Conservation (phyloP, 2,329 filamentous ascomycete genomes). For the Colletotrichum sp. region DNA sequence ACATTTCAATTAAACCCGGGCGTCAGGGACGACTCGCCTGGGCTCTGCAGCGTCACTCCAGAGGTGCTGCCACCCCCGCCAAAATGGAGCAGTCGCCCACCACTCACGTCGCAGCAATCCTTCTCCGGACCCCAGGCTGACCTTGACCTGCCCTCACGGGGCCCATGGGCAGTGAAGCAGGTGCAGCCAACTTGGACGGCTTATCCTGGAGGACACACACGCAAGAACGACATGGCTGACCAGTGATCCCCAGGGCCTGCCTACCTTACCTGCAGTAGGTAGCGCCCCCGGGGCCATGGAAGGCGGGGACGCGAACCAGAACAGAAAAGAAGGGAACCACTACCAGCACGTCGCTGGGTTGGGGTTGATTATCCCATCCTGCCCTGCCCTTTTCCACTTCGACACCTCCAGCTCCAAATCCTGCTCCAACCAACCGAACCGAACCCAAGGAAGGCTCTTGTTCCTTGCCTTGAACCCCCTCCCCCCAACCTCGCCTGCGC, state of each 20-base stretch:
- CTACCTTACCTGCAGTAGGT: not conserved
- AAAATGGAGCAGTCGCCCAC: not conserved
- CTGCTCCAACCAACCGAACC: not conserved
- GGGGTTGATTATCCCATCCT: conserved; percentile 1
- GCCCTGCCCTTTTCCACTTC: not conserved
- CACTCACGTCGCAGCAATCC: conserved; percentile 13
- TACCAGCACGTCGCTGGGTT: conserved; percentile 6
- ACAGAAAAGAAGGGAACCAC: not conserved
- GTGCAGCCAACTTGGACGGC: not conserved
- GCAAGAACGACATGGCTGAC: not conserved
- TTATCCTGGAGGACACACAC: not conserved
- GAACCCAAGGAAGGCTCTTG: not conserved
- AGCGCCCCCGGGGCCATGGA: not conserved
- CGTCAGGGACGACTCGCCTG: conserved; percentile 2
- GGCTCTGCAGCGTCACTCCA: not conserved
- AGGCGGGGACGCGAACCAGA: conserved; percentile 10
- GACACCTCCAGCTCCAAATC: not conserved
- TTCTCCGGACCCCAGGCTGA: conserved; percentile 17
- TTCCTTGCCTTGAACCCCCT: not conserved
- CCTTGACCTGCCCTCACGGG: not conserved
- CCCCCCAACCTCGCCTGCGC: not conserved
- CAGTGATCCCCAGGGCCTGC: not conserved
- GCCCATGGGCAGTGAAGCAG: not conserved
- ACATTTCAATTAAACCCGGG: not conserved
- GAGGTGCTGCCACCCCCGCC: not conserved